Conservation (phyloP, 2,329 filamentous ascomycete genomes). For the Graphilbum sp. region DNA sequence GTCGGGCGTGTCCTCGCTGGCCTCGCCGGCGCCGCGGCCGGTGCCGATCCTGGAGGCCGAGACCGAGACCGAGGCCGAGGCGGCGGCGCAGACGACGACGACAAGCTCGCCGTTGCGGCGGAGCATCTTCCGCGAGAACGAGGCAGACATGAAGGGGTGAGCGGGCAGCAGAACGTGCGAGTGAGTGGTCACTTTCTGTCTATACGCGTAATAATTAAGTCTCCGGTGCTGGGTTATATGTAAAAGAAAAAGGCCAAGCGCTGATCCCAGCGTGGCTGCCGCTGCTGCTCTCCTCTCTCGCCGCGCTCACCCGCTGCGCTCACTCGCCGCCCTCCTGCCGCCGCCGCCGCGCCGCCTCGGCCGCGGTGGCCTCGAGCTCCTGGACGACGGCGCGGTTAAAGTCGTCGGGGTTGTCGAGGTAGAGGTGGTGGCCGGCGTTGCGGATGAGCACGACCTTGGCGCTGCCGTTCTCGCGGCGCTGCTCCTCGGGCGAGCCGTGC, state of each 20-base stretch:
- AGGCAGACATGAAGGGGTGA: conserved; percentile 3
- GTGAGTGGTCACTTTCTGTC: no score
- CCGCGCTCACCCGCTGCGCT: background rate
- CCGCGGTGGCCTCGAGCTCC: conserved; percentile 35
- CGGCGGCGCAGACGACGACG: background rate
- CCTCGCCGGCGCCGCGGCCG: conserved; percentile 3
- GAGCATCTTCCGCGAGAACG: conserved; percentile 8
- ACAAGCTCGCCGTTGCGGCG: conserved; percentile 3
- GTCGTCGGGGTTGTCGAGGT: conserved; percentile 40
- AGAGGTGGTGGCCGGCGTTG: conserved; percentile 42
- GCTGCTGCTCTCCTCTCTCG: background rate
- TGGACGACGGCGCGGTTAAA: conserved; percentile 37
- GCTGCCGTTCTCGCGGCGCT: conserved; percentile 55
- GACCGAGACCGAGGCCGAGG: conserved; percentile 1
- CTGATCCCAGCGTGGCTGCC: no score
- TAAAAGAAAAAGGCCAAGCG: no score
- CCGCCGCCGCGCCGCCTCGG: conserved; percentile 9
- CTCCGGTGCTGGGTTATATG: no score
- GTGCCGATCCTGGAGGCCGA: background rate
- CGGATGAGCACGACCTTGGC: conserved; percentile 67
- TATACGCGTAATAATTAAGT: no score
- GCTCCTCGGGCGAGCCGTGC: conserved; percentile 50
- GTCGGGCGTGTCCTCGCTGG: conserved; percentile 6
- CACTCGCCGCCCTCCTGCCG: background rate
- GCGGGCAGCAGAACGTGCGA: no score